Evolutionary conservation across 164 flowering plant species (phyloP), one percentile per base, ranked within the genome.

Genomic region (Umbellularia californica): DNA sequence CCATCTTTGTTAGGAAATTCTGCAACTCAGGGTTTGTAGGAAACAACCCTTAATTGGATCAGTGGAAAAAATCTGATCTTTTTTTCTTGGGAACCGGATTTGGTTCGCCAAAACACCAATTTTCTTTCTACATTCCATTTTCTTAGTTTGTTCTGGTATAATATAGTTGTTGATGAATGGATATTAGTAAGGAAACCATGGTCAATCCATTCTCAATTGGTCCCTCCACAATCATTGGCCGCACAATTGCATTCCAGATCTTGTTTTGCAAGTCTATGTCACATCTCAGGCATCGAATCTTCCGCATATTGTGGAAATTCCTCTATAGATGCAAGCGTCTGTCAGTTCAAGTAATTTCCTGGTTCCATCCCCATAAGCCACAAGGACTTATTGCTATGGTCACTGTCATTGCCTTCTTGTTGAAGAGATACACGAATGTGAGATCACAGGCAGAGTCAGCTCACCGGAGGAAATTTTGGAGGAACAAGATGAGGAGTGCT

Each of bases 401-500:
- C 66, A 84, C 92, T 2, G 71, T 90, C 2, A 82, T 92, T 25
- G 99, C 97, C 15, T 90, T 93, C 80, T 24, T 88, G 58, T 78
- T 95, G 82, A 93, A 87, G 80, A 82, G 99, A 30, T 92, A 83
- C 76, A 86, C 97, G 0, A 91, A 90, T 81, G 90, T 93, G 14
- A 89, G 91, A 69, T 20, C 41, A 58, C 87, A 82, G 74, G 99
- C 99, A 7, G 96, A 93, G 68, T 81, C 85, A 83, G 99, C 95
- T 6, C 91, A 93, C 69, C 70, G 91, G 78, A 86, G 99, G 84
- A 95, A 93, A 41, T 95, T 95, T 78, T 93, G 99, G 99, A 85
- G 95, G 84, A 95, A 95, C 76, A 90, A 89, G 99, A 95, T 91
- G 98, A 87, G 90, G 77, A 64, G 85, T 23, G 99, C 99, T 4